Conservation (phyloP, 345 rosid genomes). For the Hibiscus tridactylites region DNA sequence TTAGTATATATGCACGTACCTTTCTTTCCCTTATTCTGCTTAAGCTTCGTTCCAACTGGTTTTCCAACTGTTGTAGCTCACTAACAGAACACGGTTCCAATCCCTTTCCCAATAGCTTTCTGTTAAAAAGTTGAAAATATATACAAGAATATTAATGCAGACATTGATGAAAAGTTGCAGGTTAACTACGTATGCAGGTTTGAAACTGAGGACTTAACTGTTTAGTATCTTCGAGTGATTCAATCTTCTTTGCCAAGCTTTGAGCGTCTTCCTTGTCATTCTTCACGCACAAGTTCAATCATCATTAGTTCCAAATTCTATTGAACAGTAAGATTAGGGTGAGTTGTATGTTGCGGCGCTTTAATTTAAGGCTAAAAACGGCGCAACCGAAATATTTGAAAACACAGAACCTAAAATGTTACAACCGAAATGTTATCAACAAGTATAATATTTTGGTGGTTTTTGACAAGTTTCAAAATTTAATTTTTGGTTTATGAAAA, state of each 20-base stretch:
- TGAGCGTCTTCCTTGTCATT: conserved; percentile 31
- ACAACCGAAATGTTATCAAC: no score
- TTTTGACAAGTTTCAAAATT: no score
- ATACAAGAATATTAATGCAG: background rate
- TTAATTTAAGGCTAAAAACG: no score
- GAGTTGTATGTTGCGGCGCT: no score
- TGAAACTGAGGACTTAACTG: conserved; percentile 25
- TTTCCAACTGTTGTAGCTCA: conserved; percentile 68
- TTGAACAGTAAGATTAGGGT: background rate
- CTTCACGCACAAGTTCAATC: conserved; percentile 20
- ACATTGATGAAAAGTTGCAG: background rate
- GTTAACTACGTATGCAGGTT: background rate
- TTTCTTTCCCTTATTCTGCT: conserved; percentile 68
- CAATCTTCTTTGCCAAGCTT: conserved; percentile 56
- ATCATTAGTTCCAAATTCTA: background rate
- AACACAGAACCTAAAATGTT: no score
- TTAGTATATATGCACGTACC: conserved; percentile 24
- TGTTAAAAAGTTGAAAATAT: conserved; percentile 12
- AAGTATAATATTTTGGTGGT: no score
- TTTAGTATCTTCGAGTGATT: conserved; percentile 49
- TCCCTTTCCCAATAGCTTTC: conserved; percentile 71
- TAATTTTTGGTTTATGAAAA: no score
- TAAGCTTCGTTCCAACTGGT: conserved; percentile 66
- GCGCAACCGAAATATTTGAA: no score
- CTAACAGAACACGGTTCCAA: conserved; percentile 51